phyloP scores from a whole-genome alignment of 1,284 basidiomycete genomes.

The Ustilago curta region DNA sequence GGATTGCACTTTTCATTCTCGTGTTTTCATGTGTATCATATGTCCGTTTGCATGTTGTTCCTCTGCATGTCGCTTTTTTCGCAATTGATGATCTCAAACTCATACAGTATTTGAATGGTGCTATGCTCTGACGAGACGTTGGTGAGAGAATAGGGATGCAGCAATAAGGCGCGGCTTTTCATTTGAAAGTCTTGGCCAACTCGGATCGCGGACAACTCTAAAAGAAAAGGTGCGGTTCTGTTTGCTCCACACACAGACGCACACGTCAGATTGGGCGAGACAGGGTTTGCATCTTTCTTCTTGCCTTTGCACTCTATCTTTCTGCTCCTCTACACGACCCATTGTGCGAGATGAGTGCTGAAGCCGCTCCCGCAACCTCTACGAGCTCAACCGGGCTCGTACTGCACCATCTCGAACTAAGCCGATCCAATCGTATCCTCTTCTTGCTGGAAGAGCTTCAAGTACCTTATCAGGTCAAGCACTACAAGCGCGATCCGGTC shows the following conservation, averaged over 20 bases:
- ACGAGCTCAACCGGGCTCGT: conserved; percentile 14
- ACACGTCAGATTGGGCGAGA: conserved; percentile 4
- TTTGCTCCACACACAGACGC: conserved; percentile 1
- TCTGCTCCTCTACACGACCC: background rate
- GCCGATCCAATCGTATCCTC: conserved; percentile 38
- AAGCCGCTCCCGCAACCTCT: background rate
- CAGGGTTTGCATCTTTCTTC: background rate
- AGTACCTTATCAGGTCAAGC: conserved; percentile 27
- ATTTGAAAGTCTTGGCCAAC: background rate
- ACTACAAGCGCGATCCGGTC: conserved; percentile 34
- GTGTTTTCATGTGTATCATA: background rate
- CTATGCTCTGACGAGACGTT: background rate
- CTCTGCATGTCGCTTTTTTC: background rate
- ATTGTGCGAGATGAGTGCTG: conserved; percentile 10
- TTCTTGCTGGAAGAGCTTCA: conserved; percentile 41
- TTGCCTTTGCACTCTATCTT: background rate
- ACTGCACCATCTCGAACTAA: conserved; percentile 42
- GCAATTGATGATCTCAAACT: background rate
- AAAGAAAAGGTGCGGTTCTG: background rate
- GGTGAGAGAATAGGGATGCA: background rate
- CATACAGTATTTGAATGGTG: background rate
- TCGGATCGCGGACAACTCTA: conserved; percentile 3
- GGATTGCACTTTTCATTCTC: background rate
- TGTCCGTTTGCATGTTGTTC: background rate
- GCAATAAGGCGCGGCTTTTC: background rate